Evolutionary conservation across 441 rosid species (phyloP).

Genomic region (Euphorbia celastroides): DNA sequence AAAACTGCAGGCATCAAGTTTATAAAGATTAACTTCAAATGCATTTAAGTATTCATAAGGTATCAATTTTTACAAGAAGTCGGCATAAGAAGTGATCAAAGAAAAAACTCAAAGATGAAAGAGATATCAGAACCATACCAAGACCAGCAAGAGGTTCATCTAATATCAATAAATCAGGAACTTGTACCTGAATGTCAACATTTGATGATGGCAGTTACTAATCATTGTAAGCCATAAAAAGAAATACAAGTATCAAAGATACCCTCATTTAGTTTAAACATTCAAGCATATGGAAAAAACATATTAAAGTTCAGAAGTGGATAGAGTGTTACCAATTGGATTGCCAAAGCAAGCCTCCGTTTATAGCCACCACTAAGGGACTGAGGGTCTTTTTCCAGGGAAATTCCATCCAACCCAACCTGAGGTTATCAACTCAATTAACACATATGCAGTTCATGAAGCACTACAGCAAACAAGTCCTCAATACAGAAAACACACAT

Average conservation of each 20-base stretch:
- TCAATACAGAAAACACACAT: conserved; percentile 2
- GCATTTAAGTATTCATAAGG: neutral
- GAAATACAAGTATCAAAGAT: neutral
- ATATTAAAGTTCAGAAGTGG: conserved; percentile 5
- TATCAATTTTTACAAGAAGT: neutral
- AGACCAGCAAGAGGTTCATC: conserved; percentile 99
- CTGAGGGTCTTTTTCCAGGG: conserved; percentile 82
- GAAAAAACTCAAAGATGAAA: conserved; percentile 14
- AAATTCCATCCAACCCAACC: conserved; percentile 80
- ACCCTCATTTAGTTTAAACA: neutral
- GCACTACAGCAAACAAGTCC: conserved; percentile 1
- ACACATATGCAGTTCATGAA: conserved; percentile 6
- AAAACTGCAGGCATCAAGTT: conserved; percentile 4
- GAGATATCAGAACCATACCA: conserved; percentile 47
- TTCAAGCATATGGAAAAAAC: neutral
- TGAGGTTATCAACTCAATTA: conserved; percentile 23
- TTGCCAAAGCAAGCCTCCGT: conserved; percentile 86
- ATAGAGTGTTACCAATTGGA: conserved; percentile 62
- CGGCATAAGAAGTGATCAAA: neutral
- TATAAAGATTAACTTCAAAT: conserved; percentile 3
- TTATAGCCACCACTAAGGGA: conserved; percentile 93
- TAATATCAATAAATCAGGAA: conserved; percentile 77
- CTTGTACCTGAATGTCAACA: conserved; percentile 55
- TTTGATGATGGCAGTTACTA: conserved; percentile 12
- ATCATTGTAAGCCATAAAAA: conserved; percentile 10